These are phyloP conservation scores for Melastoma malabathricum DNA, from an alignment of 345 rosid species.

Conservation along the genomic window DNA sequence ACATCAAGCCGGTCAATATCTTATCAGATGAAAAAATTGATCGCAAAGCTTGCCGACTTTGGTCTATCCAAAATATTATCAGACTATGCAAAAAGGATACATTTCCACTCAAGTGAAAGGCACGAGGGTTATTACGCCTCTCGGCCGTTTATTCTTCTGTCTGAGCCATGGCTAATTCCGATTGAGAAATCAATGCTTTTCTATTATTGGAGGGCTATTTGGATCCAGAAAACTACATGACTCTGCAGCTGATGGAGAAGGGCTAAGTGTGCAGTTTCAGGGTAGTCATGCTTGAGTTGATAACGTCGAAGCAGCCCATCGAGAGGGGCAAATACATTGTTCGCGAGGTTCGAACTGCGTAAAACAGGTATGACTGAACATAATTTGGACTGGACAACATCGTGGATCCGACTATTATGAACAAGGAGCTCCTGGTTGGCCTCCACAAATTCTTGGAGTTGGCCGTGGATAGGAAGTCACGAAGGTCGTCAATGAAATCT, in stretches of 20 bases:
- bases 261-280: conserved; percentile 93
- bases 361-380: conserved; percentile 48
- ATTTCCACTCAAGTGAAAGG: conserved; percentile 98
- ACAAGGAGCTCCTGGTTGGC: conserved; percentile 26
- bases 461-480: conserved; percentile 65
- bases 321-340: conserved; percentile 84
- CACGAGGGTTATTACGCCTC: conserved; percentile 46
- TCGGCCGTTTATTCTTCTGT: not conserved
- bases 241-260: conserved; percentile 83
- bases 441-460: conserved; percentile 53
- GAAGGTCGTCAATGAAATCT: conserved; percentile 52
- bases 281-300: conserved; percentile 83
- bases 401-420: conserved; percentile 49
- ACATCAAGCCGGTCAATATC: conserved; percentile 77
- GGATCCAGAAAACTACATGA: conserved; percentile 96
- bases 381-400: conserved; percentile 50
- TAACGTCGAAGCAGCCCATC: conserved; percentile 74
- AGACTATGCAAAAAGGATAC: conserved; percentile 54
- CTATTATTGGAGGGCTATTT: conserved; percentile 57
- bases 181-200: not conserved
- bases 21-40: conserved; percentile 69
- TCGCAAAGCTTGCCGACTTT: conserved; percentile 90
- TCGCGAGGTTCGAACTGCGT: conserved; percentile 41
- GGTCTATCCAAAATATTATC: conserved; percentile 88
- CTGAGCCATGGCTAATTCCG: not conserved